A percentile compares a stretch with the other conserved stretches of the same genome.
Conservation (phyloP, 495 filamentous ascomycete genomes). For the Aspergillus kassunensis region DNA sequence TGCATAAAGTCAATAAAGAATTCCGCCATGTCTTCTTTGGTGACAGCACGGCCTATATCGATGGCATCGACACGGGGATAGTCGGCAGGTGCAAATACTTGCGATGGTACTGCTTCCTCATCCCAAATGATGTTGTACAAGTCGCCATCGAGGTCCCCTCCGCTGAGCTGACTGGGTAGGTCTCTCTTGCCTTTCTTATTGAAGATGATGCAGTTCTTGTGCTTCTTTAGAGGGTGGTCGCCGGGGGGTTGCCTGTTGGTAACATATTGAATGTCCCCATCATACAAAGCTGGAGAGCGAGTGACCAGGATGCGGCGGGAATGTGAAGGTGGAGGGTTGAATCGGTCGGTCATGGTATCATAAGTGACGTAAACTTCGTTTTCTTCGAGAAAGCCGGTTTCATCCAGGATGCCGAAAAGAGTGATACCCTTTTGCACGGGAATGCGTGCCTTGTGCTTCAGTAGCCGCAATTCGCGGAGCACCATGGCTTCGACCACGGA, state of each 20-base stretch:
- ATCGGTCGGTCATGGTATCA: constrained; percentile 11
- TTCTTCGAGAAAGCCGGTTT: constrained; percentile 64
- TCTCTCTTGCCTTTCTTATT: constrained; percentile 64
- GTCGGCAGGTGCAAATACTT: constrained; percentile 54
- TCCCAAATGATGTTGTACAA: constrained; percentile 75
- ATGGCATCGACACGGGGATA: constrained; percentile 56
- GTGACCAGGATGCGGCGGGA: constrained; percentile 54
- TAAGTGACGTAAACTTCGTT: constrained; percentile 22
- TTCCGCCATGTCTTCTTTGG: constrained; percentile 58
- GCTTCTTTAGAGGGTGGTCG: constrained; percentile 52
- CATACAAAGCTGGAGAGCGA: constrained; percentile 70
- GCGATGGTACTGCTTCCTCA: constrained; percentile 31
- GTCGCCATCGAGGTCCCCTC: constrained; percentile 82
- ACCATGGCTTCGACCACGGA: constrained; percentile 60
- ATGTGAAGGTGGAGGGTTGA: constrained; percentile 6
- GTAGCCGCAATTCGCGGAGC: constrained; percentile 58
- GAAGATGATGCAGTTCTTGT: constrained; percentile 76
- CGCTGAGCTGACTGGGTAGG: constrained; percentile 69
- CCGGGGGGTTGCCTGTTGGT: constrained; percentile 50
- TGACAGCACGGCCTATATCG: constrained; percentile 54
- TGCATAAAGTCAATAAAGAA: constrained; percentile 83
- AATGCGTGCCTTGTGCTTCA: constrained; percentile 76
- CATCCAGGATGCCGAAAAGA: constrained; percentile 79
- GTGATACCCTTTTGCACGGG: constrained; percentile 63
- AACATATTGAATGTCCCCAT: constrained; percentile 71